These are phyloP conservation scores for Erysimum cheiranthoides DNA, from an alignment of 345 rosid species.

Conservation along the genomic window DNA sequence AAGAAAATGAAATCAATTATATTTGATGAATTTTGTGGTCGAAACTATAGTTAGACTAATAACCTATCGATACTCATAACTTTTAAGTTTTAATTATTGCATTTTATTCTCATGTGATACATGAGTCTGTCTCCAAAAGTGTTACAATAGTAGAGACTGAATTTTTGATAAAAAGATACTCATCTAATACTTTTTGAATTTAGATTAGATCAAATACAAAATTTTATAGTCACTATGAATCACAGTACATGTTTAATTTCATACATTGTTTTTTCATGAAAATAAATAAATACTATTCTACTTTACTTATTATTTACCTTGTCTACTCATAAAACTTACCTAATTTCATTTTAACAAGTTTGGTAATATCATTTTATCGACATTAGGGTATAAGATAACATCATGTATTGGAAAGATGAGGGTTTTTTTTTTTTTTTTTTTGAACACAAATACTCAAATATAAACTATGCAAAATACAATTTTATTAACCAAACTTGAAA, in stretches of 20 bases:
- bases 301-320: not conserved
- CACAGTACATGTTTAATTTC: not conserved
- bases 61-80: not conserved
- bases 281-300: not conserved
- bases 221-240: not conserved
- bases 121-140: not conserved
- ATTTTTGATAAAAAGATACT: not conserved
- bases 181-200: not conserved
- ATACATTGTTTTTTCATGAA: not conserved
- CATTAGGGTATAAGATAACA: not conserved
- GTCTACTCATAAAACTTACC: not conserved
- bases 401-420: not conserved
- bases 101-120: not conserved
- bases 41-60: not conserved
- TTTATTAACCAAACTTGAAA: constrained; percentile 33
- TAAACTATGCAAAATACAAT: constrained; percentile 3
- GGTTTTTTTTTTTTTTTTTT: no score
- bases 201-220: not conserved
- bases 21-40: not conserved
- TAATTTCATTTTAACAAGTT: not conserved
- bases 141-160: not conserved
- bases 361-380: not conserved
- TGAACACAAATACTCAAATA: no score
- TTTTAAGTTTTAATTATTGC: not conserved
- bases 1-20: constrained; percentile 10